Evolutionary conservation across 2,329 filamentous ascomycete genomes (phyloP), one percentile per base, ranked within the genome.

Genomic region (Pseudopyrenochaeta lycopersici): DNA sequence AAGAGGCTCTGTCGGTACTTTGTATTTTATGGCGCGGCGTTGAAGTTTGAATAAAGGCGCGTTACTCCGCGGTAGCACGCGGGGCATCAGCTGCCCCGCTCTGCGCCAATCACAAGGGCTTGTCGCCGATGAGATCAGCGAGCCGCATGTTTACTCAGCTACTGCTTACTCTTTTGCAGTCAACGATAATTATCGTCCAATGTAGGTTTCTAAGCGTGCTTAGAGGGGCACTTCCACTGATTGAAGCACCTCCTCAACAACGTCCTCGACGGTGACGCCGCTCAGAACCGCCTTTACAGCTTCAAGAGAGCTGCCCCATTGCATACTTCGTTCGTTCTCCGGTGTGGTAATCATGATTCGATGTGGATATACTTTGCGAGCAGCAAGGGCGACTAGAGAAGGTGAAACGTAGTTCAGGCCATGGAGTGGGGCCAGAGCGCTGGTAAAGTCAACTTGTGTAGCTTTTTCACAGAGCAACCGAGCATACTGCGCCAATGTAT

Each of bases 281-380:
- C 89, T 85, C 2, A 97, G 76, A 43, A 92, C 63, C 14, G 83
- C 81, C 59, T 84, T 81, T 1, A 97, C 85, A 3, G 90, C 90
- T 27, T 84, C 81, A 0, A 89, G 63, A 47, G 90, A 87, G 73
- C 94, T 97, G 0, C 95, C 95, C 87, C 96, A 99, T 73, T 97
- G 91, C 80, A 97, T 84, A 72, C 92, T 97, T 42, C 92, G 84
- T 78, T 98, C 95, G 52, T 87, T 85, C 56, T 86, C 84, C 1
- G 91, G 84, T 1, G 78, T 76, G 0, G 89, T 86, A 49, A 97
- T 84, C 12, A 85, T 76, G 29, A 99, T 87, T 7, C 92, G 88
- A 77, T 99, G 95, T 15, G 90, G 82, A 70, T 96, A 99, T 20
- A 96, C 85, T 78, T 98, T 98, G 56, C 86, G 86, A 1, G 89